These are phyloP conservation scores for Ceratobasidium sp. DNA, from an alignment of 1,284 basidiomycete species.

Conservation along the genomic window DNA sequence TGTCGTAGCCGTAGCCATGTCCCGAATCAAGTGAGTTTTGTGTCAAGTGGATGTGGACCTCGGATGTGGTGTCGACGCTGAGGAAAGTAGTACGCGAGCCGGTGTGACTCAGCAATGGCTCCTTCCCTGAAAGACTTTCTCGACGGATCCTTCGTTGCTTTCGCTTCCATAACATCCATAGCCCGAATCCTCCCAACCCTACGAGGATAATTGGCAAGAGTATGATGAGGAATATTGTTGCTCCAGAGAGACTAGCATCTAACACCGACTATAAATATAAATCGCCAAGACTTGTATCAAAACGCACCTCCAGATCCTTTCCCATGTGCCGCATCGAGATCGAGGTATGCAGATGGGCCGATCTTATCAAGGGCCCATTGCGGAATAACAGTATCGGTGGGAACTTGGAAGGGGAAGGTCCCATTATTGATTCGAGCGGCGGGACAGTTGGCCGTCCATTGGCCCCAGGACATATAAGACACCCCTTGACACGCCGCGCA, in stretches of 20 bases:
- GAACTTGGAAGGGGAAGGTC: conserved; percentile 26
- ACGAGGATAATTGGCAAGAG: conserved; percentile 24
- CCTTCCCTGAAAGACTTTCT: conserved; percentile 6
- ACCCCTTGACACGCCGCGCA: conserved; percentile 37
- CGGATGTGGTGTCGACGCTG: conserved; percentile 25
- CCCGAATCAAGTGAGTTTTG: background rate
- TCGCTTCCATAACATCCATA: conserved; percentile 24
- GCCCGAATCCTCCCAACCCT: background rate
- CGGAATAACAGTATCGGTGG: conserved; percentile 13
- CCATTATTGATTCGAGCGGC: conserved; percentile 20
- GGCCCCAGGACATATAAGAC: conserved; percentile 30
- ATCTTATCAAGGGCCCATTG: conserved; percentile 15
- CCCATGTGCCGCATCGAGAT: conserved; percentile 19
- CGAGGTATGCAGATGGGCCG: background rate
- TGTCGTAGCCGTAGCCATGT: background rate
- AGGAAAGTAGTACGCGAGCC: background rate
- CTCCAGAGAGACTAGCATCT: conserved; percentile 16
- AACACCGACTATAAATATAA: background rate
- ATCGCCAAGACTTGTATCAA: background rate
- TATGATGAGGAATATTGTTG: conserved; percentile 14
- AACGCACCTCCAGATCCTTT: background rate
- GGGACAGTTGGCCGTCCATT: conserved; percentile 33
- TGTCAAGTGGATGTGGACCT: conserved; percentile 16
- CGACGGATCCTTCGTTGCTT: background rate
- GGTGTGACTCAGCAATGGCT: background rate